Evolutionary conservation across 352 stramenopile genomes (phyloP).

Genomic region (Pythium scleroteichum): DNA sequence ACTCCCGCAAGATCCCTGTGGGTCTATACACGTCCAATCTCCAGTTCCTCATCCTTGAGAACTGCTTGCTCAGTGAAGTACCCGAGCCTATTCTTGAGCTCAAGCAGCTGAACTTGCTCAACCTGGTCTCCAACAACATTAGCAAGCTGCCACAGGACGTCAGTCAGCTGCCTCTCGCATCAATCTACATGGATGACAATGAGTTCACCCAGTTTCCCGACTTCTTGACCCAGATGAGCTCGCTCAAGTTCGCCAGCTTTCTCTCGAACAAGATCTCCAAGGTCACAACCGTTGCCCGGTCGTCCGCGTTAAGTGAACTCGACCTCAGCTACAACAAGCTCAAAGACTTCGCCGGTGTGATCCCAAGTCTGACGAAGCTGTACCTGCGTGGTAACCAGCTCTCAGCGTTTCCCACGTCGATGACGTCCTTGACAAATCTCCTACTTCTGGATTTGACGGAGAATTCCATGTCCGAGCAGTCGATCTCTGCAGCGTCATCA

Average conservation of each 20-base stretch:
- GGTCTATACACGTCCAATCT: conserved; percentile 10
- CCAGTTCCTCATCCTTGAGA: conserved; percentile 21
- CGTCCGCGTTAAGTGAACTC: conserved; percentile 18
- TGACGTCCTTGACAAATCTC: conserved; percentile 15
- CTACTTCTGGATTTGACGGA: conserved; percentile 14
- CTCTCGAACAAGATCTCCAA: conserved; percentile 16
- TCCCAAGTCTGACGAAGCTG: conserved; percentile 18
- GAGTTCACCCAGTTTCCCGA: conserved; percentile 12
- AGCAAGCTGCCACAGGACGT: neutral
- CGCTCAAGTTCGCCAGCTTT: conserved; percentile 15
- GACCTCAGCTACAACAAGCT: conserved; percentile 22
- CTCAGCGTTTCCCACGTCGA: conserved; percentile 12
- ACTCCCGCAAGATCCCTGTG: conserved; percentile 14
- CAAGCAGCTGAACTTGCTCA: conserved; percentile 16
- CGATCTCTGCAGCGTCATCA: neutral
- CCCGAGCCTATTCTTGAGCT: conserved; percentile 1
- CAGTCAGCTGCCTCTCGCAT: conserved; percentile 1
- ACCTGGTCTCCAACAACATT: conserved; percentile 15
- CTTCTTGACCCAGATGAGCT: conserved; percentile 8
- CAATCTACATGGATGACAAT: conserved; percentile 16
- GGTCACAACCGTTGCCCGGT: neutral
- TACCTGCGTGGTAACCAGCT: conserved; percentile 20
- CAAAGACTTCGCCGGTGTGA: conserved; percentile 21
- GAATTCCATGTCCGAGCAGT: conserved; percentile 16
- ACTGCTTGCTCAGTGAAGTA: conserved; percentile 10